Evolutionary conservation across 306 rosid genomes (phyloP).

Genomic region (Trifolium subterraneum): DNA sequence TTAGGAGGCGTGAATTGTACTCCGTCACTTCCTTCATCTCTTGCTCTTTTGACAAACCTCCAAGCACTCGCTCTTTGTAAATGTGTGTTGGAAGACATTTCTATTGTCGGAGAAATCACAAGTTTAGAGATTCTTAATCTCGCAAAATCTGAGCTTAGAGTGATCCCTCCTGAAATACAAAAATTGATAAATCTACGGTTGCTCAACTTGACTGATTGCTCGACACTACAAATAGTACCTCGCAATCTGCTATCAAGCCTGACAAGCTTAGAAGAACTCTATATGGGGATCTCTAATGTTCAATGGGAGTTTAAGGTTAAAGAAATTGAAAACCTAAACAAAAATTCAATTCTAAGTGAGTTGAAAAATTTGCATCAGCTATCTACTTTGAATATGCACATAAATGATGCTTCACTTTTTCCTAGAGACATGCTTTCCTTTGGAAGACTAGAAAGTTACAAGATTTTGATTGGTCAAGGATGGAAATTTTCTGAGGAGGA

Average conservation of each 20-base stretch:
- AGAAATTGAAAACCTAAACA: conserved; percentile 11
- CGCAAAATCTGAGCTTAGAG: conserved; percentile 36
- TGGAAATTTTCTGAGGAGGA: conserved; percentile 36
- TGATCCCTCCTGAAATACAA: conserved; percentile 44
- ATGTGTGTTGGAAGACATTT: conserved; percentile 47
- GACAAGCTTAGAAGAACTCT: conserved; percentile 48
- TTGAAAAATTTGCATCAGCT: conserved; percentile 38
- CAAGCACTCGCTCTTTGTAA: conserved; percentile 41
- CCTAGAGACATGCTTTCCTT: conserved; percentile 41
- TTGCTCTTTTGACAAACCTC: conserved; percentile 41
- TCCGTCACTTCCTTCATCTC: conserved; percentile 39
- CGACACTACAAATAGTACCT: conserved; percentile 35
- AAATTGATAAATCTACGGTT: conserved; percentile 31
- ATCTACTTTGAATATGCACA: conserved; percentile 37
- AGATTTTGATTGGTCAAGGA: conserved; percentile 44
- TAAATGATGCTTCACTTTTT: conserved; percentile 33
- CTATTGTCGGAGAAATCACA: conserved; percentile 39
- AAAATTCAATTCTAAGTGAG: conserved; percentile 44
- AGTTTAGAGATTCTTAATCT: conserved; percentile 48
- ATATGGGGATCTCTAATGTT: conserved; percentile 39
- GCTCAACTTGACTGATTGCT: conserved; percentile 49
- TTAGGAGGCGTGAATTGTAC: conserved; percentile 40
- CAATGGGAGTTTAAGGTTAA: conserved; percentile 43
- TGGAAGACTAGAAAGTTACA: conserved; percentile 40
- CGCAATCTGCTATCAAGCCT: conserved; percentile 35